phyloP scores from a whole-genome alignment of 2,329 filamentous ascomycete genomes.

The Diaporthe capsici region DNA sequence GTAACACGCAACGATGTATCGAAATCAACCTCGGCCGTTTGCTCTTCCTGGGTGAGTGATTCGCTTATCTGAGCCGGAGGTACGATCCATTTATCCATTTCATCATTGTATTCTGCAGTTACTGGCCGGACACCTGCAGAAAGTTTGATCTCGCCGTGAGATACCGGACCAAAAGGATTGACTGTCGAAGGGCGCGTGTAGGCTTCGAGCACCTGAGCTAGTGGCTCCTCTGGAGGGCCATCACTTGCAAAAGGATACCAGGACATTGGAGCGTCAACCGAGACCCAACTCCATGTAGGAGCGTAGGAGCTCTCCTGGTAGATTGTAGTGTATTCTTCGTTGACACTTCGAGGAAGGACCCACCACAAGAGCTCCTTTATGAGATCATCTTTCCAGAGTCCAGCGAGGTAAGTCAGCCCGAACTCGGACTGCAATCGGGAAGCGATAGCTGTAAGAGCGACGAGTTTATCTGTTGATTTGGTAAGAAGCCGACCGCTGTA shows the following conservation, averaged over 20 bases:
- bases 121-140: not conserved
- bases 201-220: not conserved
- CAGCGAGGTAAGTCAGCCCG: not conserved
- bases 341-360: accelerated
- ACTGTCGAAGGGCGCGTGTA: not conserved
- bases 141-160: not conserved
- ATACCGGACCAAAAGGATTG: not conserved
- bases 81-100: not conserved
- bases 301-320: not conserved
- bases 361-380: not conserved
- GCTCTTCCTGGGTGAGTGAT: too few relatives aligned
- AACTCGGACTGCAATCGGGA: not conserved
- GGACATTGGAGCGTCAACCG: not conserved
- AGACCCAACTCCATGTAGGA: not conserved
- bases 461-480: not conserved
- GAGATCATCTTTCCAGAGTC: not conserved
- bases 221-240: not conserved
- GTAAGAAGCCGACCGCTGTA: not conserved
- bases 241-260: not conserved
- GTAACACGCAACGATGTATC: not conserved
- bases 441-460: not conserved
- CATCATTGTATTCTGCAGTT: not conserved
- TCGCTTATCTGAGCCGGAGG: not conserved
- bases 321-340: not conserved
- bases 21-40: not conserved